Base-by-base conservation (phyloP, 306 rosid genomes). In the Acacia confusa region DNA sequence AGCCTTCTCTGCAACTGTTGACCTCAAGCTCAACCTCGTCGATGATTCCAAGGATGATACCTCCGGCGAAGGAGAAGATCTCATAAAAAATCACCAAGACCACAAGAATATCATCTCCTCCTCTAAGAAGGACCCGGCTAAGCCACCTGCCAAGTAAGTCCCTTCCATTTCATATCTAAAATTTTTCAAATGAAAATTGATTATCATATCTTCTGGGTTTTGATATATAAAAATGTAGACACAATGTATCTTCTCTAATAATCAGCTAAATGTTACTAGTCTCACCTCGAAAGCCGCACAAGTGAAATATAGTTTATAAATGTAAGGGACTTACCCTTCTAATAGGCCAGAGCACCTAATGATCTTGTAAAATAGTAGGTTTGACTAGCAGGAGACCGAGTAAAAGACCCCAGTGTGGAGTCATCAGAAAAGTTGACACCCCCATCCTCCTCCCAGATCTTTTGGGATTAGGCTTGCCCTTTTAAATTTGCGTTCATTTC, bases 1-100 rank as follows among this genome's bases (percentile, higher is more conserved):
- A 78, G 98, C 97, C 0, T 95, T 93, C 90, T 92, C 96, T 0
- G 97, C 92, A 86, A 93, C 99, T 1, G 89, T 95, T 79, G 98
- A 95, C 87, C 90, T 95, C 70, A 93, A 90, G 86, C 98, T 95
- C 40, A 95, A 92, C 58, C 84, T 93, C 1, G 90, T 88, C 19
- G 19, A 61, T 24, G 89, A 89, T 36, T 20, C 88, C 30, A 85
- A 87, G 85, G 88, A 20, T n/a, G 61, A 7, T 20, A 27, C 14
- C 1, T 8, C 1, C n/a, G 15, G 13, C 4, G 3, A 60, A 12
- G 28, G 22, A 57, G 14, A 91, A 10, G 75, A 90, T 87, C 90
- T 88, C 78, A 22, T 10, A 4, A 87, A 79, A 28, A 47, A 47
- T 45, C 12, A 45, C 12, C 89, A 91, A 64, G 86, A 81, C 66